Evolutionary conservation across 495 filamentous ascomycete species (phyloP), one percentile per base, ranked within the genome.

Genomic region (Sporormia fimetaria): DNA sequence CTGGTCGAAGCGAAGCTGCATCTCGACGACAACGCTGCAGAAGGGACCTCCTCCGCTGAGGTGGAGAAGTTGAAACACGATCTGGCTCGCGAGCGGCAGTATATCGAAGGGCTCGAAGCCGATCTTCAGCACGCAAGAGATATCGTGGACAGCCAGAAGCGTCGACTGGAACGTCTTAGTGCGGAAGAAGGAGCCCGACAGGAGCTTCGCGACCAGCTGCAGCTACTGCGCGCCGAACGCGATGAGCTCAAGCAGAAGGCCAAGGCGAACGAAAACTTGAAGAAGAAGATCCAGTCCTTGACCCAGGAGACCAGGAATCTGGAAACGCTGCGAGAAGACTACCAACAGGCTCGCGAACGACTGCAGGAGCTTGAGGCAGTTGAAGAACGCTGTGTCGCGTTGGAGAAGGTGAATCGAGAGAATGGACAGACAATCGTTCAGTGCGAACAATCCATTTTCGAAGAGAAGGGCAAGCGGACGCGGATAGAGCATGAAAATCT

Each of bases 161-260:
- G 76, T 52, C 74, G 84, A 51, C 70, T 83, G 27, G 74, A 79
- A 42, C 59, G 32, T 0, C 54, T 64, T 6, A 65, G 73, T 21
- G 61, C 65, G 11, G 54, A 62, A 25, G 57, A 64, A 18, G 59
- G 63, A 24, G 45, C 46, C 7, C 51, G 49, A 15, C 56, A 62
- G 33, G 50, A 59, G 12, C 49, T 65, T 2, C 65, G 63, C 26
- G 61, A 71, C 6, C 69, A 78, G 49, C 60, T 78, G 23, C 65
- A 73, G 33, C 73, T 83, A 42, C 69, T 88, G 25, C 79, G 77
- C 42, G 75, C 72, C 12, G 78, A 86, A 35, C 75, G 78, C 25
- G 78, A 80, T 39, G 75, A 85, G 43, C 70, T 88, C 6, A 66
- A 71, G n/a, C 80, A 81, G 59, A 84, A 83, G 56, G 80, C 83